Evolutionary conservation across 257 asterid genomes (phyloP), one percentile per base, ranked within the genome.

Genomic region (Ehretia macrophylla): DNA sequence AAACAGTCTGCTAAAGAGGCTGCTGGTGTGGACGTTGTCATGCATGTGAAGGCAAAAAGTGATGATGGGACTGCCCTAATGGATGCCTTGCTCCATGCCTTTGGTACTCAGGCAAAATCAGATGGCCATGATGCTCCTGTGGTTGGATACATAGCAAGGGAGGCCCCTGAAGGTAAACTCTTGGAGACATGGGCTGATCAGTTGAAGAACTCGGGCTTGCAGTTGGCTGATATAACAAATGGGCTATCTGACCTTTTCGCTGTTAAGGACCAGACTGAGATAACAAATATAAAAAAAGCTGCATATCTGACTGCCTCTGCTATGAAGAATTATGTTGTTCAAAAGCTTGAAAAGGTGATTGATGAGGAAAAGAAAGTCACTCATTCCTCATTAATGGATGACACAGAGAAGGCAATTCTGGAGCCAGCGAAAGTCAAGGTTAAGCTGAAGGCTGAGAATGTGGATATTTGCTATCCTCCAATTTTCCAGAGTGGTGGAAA

Each of bases 401-500:
- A 78, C 47, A 86, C 97, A 1, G 95, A 86, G 72, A 84, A 77
- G 69, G 91, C 83, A 27, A 80, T 89, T 60, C 63, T 72, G 51
- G 86, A 89, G 44, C 97, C 94, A 17, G 63, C 59, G 17, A 83
- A 69, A 81, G 76, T 88, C 60, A 79, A 82, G 32, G 86, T 84
- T 51, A 83, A 83, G 63, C 76, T 86, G 69, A 84, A 77, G 69
- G 81, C 95, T 62, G 95, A 89, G 35, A 89, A 84, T 61, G 83
- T 86, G 5, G 95, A 84, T 74, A 86, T 89, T 27, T 89, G 95
- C 71, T 86, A 89, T 73, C 95, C 97, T 46, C 95, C 95, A 4
- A 84, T 86, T 42, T 80, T 88, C 69, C 94, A 88, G 73, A 86
- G 95, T 59, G 96, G 96, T 57, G 96, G 88, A 14, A 65, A 40